Conservation (phyloP, 305 asterid species). For the Fraxinus floribunda region DNA sequence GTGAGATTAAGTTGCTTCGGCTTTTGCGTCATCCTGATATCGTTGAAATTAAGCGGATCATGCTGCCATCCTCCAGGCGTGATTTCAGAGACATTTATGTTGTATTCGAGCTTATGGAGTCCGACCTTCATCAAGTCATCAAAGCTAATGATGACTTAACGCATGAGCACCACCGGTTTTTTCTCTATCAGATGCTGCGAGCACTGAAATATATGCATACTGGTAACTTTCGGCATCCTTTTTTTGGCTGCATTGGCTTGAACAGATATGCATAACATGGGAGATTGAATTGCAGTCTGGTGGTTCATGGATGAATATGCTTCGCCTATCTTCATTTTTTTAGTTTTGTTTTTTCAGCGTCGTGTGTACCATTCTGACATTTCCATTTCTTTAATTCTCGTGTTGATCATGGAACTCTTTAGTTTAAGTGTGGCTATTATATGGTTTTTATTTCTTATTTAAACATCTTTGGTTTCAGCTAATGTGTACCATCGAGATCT, state of each 20-base stretch:
- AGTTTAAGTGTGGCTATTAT: background rate
- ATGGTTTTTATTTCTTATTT: background rate
- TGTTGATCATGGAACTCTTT: background rate
- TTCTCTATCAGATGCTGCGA: constrained; percentile 54
- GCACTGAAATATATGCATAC: constrained; percentile 49
- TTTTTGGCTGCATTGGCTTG: background rate
- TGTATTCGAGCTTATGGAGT: constrained; percentile 56
- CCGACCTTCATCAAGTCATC: constrained; percentile 58
- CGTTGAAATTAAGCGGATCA: constrained; percentile 50
- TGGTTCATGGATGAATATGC: background rate
- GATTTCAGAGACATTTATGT: constrained; percentile 53
- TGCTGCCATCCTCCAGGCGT: constrained; percentile 55
- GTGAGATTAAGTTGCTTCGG: constrained; percentile 55
- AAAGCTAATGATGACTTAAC: constrained; percentile 55
- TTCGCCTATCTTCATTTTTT: background rate
- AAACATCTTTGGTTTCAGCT: constrained; percentile 30
- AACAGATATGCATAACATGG: background rate
- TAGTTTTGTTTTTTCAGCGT: background rate
- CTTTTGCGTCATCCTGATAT: constrained; percentile 51
- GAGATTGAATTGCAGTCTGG: background rate
- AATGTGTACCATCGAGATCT: constrained; percentile 53
- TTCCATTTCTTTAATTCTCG: background rate
- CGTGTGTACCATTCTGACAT: background rate
- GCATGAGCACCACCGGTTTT: constrained; percentile 51
- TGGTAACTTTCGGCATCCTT: constrained; percentile 19